phyloP scores from a whole-genome alignment of 164 flowering plant species.

The Saururus chinensis region DNA sequence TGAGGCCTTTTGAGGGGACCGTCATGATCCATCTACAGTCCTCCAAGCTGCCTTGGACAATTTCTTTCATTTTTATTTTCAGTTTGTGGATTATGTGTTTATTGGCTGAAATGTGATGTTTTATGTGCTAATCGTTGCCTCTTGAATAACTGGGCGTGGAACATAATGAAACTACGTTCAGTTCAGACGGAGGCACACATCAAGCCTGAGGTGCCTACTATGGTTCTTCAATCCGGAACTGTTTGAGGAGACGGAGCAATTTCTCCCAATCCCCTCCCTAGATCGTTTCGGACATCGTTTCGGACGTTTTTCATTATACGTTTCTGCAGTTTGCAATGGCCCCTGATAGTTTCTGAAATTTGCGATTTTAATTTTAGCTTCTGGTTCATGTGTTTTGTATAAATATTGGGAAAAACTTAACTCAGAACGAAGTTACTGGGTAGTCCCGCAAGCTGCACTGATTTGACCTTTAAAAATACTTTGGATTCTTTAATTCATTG shows the following conservation, averaged over 20 bases:
- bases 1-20: not conserved
- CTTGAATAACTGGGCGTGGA: not conserved
- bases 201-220: not conserved
- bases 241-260: not conserved
- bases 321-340: too few species aligned
- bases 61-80: not conserved
- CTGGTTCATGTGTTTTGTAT: too few species aligned
- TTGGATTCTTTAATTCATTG: too few species aligned
- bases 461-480: too few species aligned
- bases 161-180: not conserved
- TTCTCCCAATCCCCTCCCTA: not conserved
- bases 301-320: not conserved
- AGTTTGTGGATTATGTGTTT: not conserved
- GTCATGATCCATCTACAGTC: not conserved
- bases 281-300: too few species aligned
- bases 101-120: not conserved
- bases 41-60: not conserved
- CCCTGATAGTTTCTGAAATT: too few species aligned
- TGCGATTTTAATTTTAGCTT: too few species aligned
- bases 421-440: too few species aligned
- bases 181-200: not conserved
- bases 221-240: not conserved
- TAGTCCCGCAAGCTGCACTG: too few species aligned
- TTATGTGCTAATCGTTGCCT: not conserved
- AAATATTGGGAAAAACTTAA: too few species aligned